Conservation (phyloP, 176 grass and related monocot species). For the Lolium rigidum region DNA sequence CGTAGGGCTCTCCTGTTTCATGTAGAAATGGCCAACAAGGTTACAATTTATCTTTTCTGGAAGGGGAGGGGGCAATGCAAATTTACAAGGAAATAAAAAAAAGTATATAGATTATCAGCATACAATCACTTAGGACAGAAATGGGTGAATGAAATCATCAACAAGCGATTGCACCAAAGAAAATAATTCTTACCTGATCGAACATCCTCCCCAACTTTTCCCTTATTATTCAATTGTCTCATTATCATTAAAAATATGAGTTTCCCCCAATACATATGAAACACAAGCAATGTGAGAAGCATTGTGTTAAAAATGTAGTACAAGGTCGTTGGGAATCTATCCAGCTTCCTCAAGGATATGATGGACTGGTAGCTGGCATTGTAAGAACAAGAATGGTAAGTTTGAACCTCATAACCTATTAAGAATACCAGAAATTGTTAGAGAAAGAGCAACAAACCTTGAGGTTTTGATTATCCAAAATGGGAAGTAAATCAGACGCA, state of each 20-base stretch:
- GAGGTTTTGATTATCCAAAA: slow-evolving; percentile 99
- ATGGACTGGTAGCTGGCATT: slow-evolving; percentile 75
- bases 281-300: slow-evolving; percentile 95
- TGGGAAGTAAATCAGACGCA: slow-evolving; percentile 95
- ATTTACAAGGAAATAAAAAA: background rate
- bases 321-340: slow-evolving; percentile 69
- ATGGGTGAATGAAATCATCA: slow-evolving; percentile 24
- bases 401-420: slow-evolving; percentile 16
- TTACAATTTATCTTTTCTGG: background rate
- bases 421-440: slow-evolving; percentile 5
- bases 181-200: slow-evolving; percentile 69
- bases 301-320: slow-evolving; percentile 98
- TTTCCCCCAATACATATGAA: slow-evolving; percentile 98
- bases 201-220: slow-evolving; percentile 91
- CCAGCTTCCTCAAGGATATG: slow-evolving; percentile 46
- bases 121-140: background rate
- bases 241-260: slow-evolving; percentile 97
- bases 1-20: slow-evolving; percentile 26
- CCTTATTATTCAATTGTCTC: slow-evolving; percentile 90
- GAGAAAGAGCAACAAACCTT: slow-evolving; percentile 64
- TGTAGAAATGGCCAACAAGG: background rate
- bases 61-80: background rate
- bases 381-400: slow-evolving; percentile 38
- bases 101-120: background rate
- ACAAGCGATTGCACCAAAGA: slow-evolving; percentile 33